Conservation (phyloP, 164 flowering plant species). For the Magnolia changhungtana region DNA sequence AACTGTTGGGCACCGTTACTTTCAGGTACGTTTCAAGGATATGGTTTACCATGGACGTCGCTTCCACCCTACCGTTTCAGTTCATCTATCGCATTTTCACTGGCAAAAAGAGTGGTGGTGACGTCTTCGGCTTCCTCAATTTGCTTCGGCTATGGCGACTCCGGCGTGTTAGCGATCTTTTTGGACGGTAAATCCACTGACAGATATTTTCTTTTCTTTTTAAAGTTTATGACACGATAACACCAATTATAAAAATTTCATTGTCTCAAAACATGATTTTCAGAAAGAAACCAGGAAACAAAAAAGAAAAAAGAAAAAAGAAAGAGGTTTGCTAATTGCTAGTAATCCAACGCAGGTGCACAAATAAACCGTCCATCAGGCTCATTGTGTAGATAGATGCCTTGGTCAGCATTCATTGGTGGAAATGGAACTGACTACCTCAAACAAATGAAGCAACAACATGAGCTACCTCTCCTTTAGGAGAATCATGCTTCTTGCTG, state of each 20-base stretch:
- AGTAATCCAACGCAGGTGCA: too few species aligned
- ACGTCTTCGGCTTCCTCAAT: slow-evolving; percentile 65
- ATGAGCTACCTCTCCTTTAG: too few species aligned
- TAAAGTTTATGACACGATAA: not conserved
- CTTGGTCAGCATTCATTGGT: too few species aligned
- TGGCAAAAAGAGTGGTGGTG: slow-evolving; percentile 29
- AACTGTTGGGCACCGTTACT: too few species aligned
- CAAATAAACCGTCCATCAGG: too few species aligned
- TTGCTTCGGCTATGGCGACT: slow-evolving; percentile 86
- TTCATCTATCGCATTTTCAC: slow-evolving; percentile 38
- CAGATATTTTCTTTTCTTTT: not conserved
- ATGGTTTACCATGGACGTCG: slow-evolving; percentile 70
- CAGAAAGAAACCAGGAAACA: too few species aligned
- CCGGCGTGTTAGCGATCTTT: slow-evolving; percentile 66
- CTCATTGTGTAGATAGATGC: too few species aligned
- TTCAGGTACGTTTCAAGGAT: slow-evolving; percentile 51
- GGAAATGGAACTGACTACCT: too few species aligned
- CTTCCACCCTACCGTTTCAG: slow-evolving; percentile 73
- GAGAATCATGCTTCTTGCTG: too few species aligned
- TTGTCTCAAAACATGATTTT: not conserved
- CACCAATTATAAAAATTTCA: not conserved
- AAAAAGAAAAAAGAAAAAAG: too few species aligned
- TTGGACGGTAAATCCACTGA: slow-evolving; percentile 39
- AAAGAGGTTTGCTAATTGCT: too few species aligned
- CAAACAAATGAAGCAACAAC: too few species aligned